Conservation (phyloP, 2,329 filamentous ascomycete genomes). For the Acephala macrosclerotiorum region DNA sequence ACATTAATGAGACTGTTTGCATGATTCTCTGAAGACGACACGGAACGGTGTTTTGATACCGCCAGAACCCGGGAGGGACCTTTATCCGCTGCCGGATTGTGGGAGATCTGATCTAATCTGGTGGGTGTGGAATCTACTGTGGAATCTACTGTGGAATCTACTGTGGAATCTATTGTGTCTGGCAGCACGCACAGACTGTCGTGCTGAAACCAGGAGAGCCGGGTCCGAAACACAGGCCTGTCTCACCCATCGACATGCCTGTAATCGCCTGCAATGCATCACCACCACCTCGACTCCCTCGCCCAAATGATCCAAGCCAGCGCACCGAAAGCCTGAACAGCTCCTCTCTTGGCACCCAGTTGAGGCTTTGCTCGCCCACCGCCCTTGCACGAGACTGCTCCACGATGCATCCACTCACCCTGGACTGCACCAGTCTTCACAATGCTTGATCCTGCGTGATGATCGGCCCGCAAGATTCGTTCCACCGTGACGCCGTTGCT, state of each 20-base stretch:
- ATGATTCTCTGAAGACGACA: conserved; percentile 8
- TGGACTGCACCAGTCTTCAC: conserved; percentile 4
- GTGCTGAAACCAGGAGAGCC: conserved; percentile 13
- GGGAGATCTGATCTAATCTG: neutral
- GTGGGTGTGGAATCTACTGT: neutral
- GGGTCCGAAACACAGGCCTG: conserved; percentile 9
- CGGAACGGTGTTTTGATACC: conserved; percentile 3
- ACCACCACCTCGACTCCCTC: conserved; percentile 1
- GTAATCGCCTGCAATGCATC: conserved; percentile 2
- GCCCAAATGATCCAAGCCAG: conserved; percentile 1
- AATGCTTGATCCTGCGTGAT: conserved; percentile 24
- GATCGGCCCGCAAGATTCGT: conserved; percentile 20
- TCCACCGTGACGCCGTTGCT: neutral
- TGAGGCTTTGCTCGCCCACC: conserved; percentile 5
- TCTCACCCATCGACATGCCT: conserved; percentile 5
- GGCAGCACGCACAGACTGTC: conserved; percentile 12
- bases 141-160: neutral
- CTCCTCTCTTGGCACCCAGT: conserved; percentile 4
- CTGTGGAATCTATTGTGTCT: neutral
- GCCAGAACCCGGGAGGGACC: neutral
- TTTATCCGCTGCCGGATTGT: conserved; percentile 15
- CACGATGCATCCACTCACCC: neutral
- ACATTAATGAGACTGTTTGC: conserved; percentile 22
- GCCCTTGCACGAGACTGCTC: neutral
- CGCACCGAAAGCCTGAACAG: neutral